A percentile compares a stretch with the other conserved stretches of the same genome.
Conservation (phyloP, 73 alveolate species). For the Paramecium tetraurelia region DNA sequence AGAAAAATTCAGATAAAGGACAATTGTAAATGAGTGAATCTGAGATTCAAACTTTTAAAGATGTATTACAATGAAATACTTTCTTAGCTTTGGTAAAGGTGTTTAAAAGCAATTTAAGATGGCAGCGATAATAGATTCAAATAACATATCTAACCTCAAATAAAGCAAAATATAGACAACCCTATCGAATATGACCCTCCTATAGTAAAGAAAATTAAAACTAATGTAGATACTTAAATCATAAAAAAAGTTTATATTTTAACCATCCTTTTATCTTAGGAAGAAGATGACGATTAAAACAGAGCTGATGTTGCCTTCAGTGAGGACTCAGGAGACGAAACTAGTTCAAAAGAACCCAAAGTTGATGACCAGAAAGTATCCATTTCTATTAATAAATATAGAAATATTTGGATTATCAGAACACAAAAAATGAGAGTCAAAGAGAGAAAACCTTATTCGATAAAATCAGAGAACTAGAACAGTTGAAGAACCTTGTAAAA, state of each 20-base stretch:
- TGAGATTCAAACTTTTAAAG: neutral
- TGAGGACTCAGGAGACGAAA: neutral
- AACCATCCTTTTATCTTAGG: neutral
- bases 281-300: neutral
- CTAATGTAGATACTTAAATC: neutral
- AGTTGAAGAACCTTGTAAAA: neutral
- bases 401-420: neutral
- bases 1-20: neutral
- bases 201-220: neutral
- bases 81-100: neutral
- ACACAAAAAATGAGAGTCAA: neutral
- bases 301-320: neutral
- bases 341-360: neutral
- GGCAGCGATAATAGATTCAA: neutral
- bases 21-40: conserved; percentile 16
- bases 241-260: neutral
- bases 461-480: neutral
- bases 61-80: neutral
- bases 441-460: neutral
- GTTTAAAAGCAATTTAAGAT: neutral
- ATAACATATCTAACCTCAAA: neutral
- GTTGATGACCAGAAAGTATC: neutral
- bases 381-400: neutral
- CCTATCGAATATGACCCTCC: neutral
- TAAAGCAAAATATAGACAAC: neutral